These are phyloP conservation scores for Penicillium concentricum DNA, from an alignment of 2,329 filamentous ascomycete genomes.

Conservation along the genomic window DNA sequence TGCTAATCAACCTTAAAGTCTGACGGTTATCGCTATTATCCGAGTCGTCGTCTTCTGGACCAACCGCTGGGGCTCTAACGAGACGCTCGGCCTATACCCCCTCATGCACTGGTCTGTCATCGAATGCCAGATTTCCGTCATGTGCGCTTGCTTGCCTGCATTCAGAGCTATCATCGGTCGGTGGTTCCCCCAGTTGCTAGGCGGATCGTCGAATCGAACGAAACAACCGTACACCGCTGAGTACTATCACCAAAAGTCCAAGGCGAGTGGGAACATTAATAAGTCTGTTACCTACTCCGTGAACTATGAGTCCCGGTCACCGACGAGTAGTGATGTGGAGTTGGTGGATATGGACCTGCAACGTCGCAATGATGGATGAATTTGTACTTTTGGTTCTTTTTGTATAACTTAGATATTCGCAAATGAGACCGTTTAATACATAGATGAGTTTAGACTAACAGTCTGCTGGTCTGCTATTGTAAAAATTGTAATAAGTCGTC, in stretches of 20 bases:
- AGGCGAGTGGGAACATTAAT: slow-evolving; percentile 19
- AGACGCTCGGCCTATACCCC: slow-evolving; percentile 22
- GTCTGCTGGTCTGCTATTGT: too few species aligned
- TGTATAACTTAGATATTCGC: too few species aligned
- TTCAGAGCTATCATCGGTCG: slow-evolving; percentile 23
- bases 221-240: slow-evolving; percentile 9
- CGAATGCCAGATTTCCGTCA: slow-evolving; percentile 26
- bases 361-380: too few species aligned
- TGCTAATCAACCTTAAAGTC: slow-evolving; percentile 8
- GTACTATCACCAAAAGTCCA: slow-evolving; percentile 1
- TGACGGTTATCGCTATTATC: slow-evolving; percentile 27
- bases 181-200: slow-evolving; percentile 17
- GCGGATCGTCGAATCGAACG: not conserved
- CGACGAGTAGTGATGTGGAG: slow-evolving; percentile 18
- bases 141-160: slow-evolving; percentile 29
- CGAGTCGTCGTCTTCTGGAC: slow-evolving; percentile 28
- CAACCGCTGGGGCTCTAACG: slow-evolving; percentile 24
- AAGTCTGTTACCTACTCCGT: slow-evolving; percentile 27
- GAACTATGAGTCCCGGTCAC: slow-evolving; percentile 18
- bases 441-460: too few species aligned
- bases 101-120: slow-evolving; percentile 31
- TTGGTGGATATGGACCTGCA: slow-evolving; percentile 12
- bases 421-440: too few species aligned
- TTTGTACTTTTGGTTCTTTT: too few species aligned
- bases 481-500: too few species aligned